Evolutionary conservation across 345 rosid genomes (phyloP).

Genomic region (Citropsis articulata): DNA sequence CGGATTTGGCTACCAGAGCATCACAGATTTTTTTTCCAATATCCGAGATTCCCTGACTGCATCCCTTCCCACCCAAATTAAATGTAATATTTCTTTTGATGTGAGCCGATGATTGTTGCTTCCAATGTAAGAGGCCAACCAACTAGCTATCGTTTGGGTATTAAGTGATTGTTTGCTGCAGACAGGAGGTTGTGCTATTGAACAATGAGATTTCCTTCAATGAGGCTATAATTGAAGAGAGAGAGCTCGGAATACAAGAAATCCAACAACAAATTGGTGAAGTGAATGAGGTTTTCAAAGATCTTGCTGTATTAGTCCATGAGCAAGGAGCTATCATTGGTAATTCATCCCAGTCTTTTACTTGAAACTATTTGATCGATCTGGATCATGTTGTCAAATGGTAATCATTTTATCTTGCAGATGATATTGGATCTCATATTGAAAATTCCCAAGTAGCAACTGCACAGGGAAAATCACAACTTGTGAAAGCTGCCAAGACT

Average conservation of each 20-base stretch:
- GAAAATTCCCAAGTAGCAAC: slow-evolving; percentile 77
- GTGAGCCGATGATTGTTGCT: no score
- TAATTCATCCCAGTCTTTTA: slow-evolving; percentile 27
- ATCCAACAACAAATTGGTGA: slow-evolving; percentile 95
- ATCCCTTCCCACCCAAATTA: no score
- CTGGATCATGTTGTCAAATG: slow-evolving; percentile 11
- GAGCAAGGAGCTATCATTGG: slow-evolving; percentile 94
- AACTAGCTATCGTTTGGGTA: background rate
- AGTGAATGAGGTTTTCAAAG: slow-evolving; percentile 91
- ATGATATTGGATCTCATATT: slow-evolving; percentile 76
- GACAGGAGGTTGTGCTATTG: slow-evolving; percentile 78
- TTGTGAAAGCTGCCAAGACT: slow-evolving; percentile 74
- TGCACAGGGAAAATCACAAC: slow-evolving; percentile 72
- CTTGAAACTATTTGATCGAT: background rate
- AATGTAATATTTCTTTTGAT: no score
- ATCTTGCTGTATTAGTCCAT: slow-evolving; percentile 90
- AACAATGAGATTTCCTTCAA: slow-evolving; percentile 92
- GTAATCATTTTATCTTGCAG: slow-evolving; percentile 32
- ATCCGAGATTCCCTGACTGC: no score
- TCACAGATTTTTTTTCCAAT: no score
- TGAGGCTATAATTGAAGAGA: slow-evolving; percentile 90
- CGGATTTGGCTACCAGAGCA: no score
- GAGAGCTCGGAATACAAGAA: slow-evolving; percentile 93
- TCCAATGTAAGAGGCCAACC: no score
- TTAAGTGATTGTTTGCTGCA: slow-evolving; percentile 30